Conservation (phyloP, 2,329 filamentous ascomycete genomes). For the Ophiostoma piceae region DNA sequence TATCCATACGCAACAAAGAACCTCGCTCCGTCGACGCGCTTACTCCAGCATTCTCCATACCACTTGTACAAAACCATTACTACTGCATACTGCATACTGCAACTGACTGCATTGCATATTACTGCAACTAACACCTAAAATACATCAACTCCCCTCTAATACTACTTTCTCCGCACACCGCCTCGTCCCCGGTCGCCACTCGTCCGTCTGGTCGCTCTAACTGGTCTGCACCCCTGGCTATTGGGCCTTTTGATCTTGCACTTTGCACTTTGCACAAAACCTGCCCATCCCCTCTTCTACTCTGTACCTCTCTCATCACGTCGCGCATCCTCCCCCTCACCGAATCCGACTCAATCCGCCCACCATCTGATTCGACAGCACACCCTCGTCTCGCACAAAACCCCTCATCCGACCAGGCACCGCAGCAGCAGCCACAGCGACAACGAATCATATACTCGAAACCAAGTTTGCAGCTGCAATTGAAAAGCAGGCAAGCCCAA, state of each 20-base stretch:
- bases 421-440: not conserved
- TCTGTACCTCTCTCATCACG: not conserved
- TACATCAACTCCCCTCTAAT: not conserved
- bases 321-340: constrained; percentile 7
- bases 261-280: not conserved
- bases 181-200: constrained; percentile 16
- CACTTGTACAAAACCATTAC: constrained; percentile 7
- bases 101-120: not conserved
- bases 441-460: constrained; percentile 5
- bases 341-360: not conserved
- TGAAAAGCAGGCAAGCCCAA: not conserved
- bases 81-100: not conserved
- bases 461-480: not conserved
- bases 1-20: constrained; percentile 3
- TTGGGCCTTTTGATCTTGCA: not conserved
- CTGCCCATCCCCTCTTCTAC: constrained; percentile 1
- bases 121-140: not conserved
- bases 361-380: constrained; percentile 1
- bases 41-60: constrained; percentile 6
- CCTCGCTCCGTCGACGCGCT: not conserved
- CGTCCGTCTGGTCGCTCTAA: not conserved
- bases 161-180: constrained; percentile 10
- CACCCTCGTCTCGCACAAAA: constrained; percentile 6
- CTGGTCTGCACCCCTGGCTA: not conserved
- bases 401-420: constrained; percentile 9